phyloP scores from a whole-genome alignment of 2,329 filamentous ascomycete genomes.

The Fusarium udum region DNA sequence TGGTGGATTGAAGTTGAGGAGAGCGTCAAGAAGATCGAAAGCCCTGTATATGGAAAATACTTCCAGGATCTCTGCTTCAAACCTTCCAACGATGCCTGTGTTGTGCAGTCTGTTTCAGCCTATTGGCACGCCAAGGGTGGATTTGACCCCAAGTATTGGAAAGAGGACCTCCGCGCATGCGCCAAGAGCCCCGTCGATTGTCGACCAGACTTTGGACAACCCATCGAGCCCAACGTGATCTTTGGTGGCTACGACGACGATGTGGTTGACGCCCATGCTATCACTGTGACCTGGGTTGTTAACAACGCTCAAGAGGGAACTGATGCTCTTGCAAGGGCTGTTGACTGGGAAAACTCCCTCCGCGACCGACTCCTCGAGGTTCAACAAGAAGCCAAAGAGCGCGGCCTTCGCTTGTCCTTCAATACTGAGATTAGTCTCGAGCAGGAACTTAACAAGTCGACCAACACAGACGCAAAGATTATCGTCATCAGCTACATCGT shows the following conservation, averaged over 20 bases:
- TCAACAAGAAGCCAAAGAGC: constrained; percentile 79
- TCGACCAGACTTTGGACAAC: constrained; percentile 88
- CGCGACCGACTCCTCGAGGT: constrained; percentile 78
- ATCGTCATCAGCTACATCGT: constrained; percentile 96
- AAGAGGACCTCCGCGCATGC: constrained; percentile 75
- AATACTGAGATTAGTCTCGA: constrained; percentile 95
- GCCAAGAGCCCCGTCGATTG: constrained; percentile 84
- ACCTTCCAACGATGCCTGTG: constrained; percentile 87
- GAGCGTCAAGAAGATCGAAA: constrained; percentile 77
- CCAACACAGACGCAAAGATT: constrained; percentile 97
- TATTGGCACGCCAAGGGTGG: constrained; percentile 77
- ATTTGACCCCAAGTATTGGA: constrained; percentile 67
- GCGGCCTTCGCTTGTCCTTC: constrained; percentile 89
- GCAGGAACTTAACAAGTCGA: constrained; percentile 96
- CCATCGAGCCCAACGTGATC: constrained; percentile 84
- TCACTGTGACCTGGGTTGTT: constrained; percentile 95
- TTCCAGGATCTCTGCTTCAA: constrained; percentile 94
- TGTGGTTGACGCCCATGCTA: constrained; percentile 77
- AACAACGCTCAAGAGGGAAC: constrained; percentile 84
- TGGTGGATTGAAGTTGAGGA: constrained; percentile 97
- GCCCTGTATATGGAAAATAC: constrained; percentile 71
- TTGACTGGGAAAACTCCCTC: constrained; percentile 88
- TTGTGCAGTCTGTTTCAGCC: constrained; percentile 89
- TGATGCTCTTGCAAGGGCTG: constrained; percentile 74
- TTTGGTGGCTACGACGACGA: constrained; percentile 81